Conservation (phyloP, 2,329 filamentous ascomycete species). For the Ceratocystiopsis sp. region DNA sequence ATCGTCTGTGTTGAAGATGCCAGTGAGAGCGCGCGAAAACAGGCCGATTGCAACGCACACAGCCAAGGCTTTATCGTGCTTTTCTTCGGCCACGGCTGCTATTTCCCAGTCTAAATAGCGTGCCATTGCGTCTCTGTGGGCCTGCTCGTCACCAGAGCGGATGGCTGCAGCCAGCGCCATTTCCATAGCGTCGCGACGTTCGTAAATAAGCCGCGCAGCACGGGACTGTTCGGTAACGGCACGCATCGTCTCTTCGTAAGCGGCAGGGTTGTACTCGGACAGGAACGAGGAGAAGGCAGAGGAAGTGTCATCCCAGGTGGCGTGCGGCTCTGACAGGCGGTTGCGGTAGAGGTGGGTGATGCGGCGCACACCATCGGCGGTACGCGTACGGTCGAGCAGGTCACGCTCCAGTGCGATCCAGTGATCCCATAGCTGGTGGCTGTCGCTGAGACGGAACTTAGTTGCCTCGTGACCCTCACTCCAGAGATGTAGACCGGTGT, state of each 20-base stretch:
- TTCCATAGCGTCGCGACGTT: constrained; percentile 51
- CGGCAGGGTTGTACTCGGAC: constrained; percentile 49
- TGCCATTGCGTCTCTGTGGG: constrained; percentile 32
- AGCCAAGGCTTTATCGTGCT: constrained; percentile 25
- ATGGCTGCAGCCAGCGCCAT: constrained; percentile 43
- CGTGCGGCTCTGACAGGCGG: constrained; percentile 55
- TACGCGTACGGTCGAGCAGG: constrained; percentile 39
- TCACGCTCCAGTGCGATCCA: constrained; percentile 59
- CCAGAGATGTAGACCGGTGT: constrained; percentile 50
- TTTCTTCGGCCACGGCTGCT: constrained; percentile 36
- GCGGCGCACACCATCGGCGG: constrained; percentile 40
- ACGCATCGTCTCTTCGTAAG: constrained; percentile 61
- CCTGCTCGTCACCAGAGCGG: constrained; percentile 36
- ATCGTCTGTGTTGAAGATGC: constrained; percentile 55
- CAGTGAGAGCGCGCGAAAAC: constrained; percentile 59
- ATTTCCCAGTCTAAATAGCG: constrained; percentile 82
- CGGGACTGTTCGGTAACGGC: constrained; percentile 45
- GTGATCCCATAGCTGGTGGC: constrained; percentile 62
- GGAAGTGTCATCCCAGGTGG: constrained; percentile 58
- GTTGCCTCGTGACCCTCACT: constrained; percentile 55
- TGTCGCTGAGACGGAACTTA: constrained; percentile 58
- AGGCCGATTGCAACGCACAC: constrained; percentile 44
- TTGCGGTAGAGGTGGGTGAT: constrained; percentile 54
- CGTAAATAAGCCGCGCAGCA: constrained; percentile 45
- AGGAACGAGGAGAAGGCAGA: constrained; percentile 60